Conservation (phyloP, 2,329 filamentous ascomycete genomes). For the Exophiala aquamarina region DNA sequence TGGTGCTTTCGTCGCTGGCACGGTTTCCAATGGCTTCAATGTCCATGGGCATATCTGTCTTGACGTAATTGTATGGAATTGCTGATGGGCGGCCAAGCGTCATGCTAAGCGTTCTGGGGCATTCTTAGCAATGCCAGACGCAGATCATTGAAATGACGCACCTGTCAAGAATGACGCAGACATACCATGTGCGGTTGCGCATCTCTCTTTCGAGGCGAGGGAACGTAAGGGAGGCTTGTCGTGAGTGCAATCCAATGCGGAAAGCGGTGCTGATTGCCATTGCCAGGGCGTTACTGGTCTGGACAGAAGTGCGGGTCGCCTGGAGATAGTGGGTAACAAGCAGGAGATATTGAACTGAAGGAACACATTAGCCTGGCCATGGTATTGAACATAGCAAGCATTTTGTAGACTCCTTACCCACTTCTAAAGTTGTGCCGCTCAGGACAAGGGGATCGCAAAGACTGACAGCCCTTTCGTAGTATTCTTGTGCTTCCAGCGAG, state of each 20-base stretch:
- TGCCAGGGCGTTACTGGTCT: not conserved
- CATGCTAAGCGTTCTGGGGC: not conserved
- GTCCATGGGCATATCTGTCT: not conserved
- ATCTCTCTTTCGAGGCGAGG: not conserved
- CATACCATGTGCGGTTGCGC: not conserved
- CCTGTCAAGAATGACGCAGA: not conserved
- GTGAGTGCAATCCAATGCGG: slow-evolving; percentile 6
- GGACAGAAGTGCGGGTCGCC: slow-evolving; percentile 5
- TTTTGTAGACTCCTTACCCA: slow-evolving; percentile 22
- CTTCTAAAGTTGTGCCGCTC: slow-evolving; percentile 28
- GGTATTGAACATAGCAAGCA: no score
- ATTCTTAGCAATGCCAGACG: no score
- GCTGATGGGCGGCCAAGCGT: not conserved
- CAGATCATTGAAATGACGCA: not conserved
- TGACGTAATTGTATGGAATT: not conserved
- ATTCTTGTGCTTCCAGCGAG: slow-evolving; percentile 23
- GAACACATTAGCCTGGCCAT: no score
- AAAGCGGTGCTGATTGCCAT: slow-evolving; percentile 3
- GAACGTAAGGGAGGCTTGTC: not conserved
- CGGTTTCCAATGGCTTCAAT: not conserved
- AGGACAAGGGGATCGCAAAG: slow-evolving; percentile 28
- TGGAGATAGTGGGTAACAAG: slow-evolving; percentile 5
- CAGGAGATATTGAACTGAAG: not conserved
- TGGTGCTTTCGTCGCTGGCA: not conserved
- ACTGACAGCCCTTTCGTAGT: slow-evolving; percentile 26